Evolutionary conservation across 331 rosid species (phyloP), one percentile per base, ranked within the genome.

Genomic region (Stylosanthes scabra): DNA sequence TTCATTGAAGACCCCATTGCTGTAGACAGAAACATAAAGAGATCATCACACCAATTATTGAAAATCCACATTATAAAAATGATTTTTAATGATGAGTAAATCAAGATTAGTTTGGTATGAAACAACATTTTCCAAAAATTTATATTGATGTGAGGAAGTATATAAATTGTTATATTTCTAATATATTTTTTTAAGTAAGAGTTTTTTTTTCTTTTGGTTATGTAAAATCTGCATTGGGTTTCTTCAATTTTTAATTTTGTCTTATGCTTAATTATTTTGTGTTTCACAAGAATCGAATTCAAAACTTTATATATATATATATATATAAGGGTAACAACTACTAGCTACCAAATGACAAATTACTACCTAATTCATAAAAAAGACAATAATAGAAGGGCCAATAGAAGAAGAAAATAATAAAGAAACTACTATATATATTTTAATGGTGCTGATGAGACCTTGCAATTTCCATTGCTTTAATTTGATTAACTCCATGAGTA

Each of bases 1-100:
- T 59, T 58, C 59, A 56, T 49, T 13, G 11, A 56, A 40, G 69
- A 63, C 46, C 44, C 46, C 50, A 34, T 75, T 49, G 15, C 59
- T 41, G 54, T 40, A 57, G 70, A 80, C 71, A 56, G 77, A 63
- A 75, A 80, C 81, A 69, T 57, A 75, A 70, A 75, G 78, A 63
- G 50, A 14, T 66, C 52, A 61, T 52, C 44, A 61, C 46, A n/a
- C 20, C 84, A 70, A 80, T 75, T 70, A 70, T 74, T 29, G 20
- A 63, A 74, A 51, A 25, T 64, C 46, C 4, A 65, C 69, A 63
- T 78, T 34, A 34, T 34, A 44, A 28, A 45, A 3, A 70, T 42
- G 12, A 74, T 66, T 57, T 45, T 73, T n/a, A 20, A 25, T 66
- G 12, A 34, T 34, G 39, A 34, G 39, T 34, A 3, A 11, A 2